Conservation (phyloP, 2,329 filamentous ascomycete genomes). For the Hypoxylon sp. region DNA sequence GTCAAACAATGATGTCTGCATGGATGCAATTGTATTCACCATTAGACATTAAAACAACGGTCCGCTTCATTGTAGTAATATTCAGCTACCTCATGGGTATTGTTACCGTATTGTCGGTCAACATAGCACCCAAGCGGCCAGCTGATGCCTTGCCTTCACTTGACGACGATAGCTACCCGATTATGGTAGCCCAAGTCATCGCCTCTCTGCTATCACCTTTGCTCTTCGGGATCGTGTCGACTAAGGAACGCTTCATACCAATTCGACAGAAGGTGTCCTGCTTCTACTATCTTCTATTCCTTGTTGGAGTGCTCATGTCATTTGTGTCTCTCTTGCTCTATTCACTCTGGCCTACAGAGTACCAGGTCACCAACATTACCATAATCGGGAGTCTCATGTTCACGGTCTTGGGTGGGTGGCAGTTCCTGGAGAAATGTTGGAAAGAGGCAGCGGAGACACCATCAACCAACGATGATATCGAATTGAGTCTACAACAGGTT, state of each 20-base stretch:
- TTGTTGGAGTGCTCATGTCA: conserved; percentile 31
- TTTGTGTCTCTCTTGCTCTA: conserved; percentile 33
- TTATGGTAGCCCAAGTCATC: conserved; percentile 30
- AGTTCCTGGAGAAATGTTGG: conserved; percentile 36
- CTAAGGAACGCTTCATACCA: conserved; percentile 7
- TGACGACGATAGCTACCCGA: conserved; percentile 23
- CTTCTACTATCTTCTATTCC: conserved; percentile 28
- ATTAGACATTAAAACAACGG: not conserved
- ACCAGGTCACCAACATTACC: conserved; percentile 23
- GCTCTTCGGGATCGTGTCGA: conserved; percentile 29
- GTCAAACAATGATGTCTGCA: not conserved
- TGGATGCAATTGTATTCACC: not conserved
- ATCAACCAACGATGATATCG: conserved; percentile 7
- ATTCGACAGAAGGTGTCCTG: conserved; percentile 27
- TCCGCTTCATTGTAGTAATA: conserved; percentile 29
- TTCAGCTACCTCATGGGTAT: conserved; percentile 30
- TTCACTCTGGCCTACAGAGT: conserved; percentile 28
- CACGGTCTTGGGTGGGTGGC: conserved; percentile 34
- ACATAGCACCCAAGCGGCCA: conserved; percentile 9
- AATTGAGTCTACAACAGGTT: conserved; percentile 5
- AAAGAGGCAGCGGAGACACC: not conserved
- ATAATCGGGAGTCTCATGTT: conserved; percentile 31
- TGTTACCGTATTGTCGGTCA: conserved; percentile 9
- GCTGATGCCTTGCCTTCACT: conserved; percentile 18
- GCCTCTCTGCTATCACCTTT: conserved; percentile 32